Evolutionary conservation across 2,329 filamentous ascomycete species (phyloP), one percentile per base, ranked within the genome.

Genomic region (Cladosporium sphaerospermum): DNA sequence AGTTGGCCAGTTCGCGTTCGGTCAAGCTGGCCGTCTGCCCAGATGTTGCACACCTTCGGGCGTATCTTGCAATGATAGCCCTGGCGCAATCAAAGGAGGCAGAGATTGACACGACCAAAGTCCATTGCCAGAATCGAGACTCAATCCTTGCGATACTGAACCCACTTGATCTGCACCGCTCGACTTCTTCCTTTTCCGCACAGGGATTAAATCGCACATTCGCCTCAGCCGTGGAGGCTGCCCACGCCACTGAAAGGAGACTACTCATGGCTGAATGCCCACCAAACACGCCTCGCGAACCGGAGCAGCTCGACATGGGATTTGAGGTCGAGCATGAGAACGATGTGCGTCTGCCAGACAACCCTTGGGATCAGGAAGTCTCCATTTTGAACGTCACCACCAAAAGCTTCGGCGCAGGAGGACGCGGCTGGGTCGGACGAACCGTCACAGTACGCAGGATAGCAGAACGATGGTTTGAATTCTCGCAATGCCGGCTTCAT

Each of bases 1-100:
- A 36, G 37, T 43, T 91, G 28, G 80, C 84, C 44, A 78, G 80
- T 3, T 85, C 88, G 7, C 80, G 82, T 31, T 82, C 84, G 61
- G 78, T 95, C 57, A 81, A 80, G 52, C 69, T 91, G 8, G 73
- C 81, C 34, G 96, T 95, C 70, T 80, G 83, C 52, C 83, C 88
- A 0, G 89, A 86, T 2, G 78, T 93, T 51, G 83, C 86, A 18
- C 84, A 88, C 67, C 79, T 96, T 6, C 84, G 89, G 51, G 88
- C 88, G 34, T 88, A 85, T 62, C 76, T 96, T 9, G 57, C 62
- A 10, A 54, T 44, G 23, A 28, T 28, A 28, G 23, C 23, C 23
- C 19, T 41, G 14, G 14, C 9, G 8, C 19, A 11, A 14, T 9
- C 13, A 14, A 76, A 28, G 5, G 76, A 28, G 5, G 7, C 23